A percentile compares a stretch with the other conserved stretches of the same genome.
Conservation (phyloP, 495 filamentous ascomycete genomes). For the Choiromyces venosus region DNA sequence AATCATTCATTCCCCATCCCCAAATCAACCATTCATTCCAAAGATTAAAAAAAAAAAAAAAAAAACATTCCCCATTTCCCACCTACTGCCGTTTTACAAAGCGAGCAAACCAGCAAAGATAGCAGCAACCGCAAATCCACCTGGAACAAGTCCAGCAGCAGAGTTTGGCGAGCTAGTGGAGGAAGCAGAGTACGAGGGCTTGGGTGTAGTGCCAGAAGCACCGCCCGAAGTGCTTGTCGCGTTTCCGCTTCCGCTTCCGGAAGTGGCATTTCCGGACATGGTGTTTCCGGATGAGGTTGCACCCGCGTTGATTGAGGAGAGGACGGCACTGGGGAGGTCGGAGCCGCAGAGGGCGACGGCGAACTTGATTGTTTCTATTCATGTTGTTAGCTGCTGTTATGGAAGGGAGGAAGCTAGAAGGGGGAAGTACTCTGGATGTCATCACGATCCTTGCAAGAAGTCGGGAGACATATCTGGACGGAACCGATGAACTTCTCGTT, state of each 20-base stretch:
- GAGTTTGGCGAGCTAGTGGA: neutral
- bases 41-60: neutral
- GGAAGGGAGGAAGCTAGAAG: neutral
- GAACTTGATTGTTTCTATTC: conserved; percentile 50
- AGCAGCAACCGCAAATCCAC: conserved; percentile 4
- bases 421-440: conserved; percentile 53
- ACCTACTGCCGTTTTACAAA: conserved; percentile 11
- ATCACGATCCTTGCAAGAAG: conserved; percentile 47
- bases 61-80: too few species aligned
- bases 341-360: conserved; percentile 53
- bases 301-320: neutral
- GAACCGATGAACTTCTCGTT: conserved; percentile 53
- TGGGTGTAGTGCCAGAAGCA: too few species aligned
- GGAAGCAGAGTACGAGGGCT: too few species aligned
- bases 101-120: conserved; percentile 11
- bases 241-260: neutral
- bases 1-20: conserved; percentile 1
- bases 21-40: conserved; percentile 1
- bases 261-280: neutral
- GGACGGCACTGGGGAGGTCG: conserved; percentile 35
- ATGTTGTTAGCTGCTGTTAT: neutral
- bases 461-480: conserved; percentile 63
- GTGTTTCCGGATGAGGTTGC: neutral
- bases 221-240: neutral
- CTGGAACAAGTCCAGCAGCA: neutral